These are phyloP conservation scores for Aureobasidium vineae DNA, from an alignment of 2,329 filamentous ascomycete genomes.

Conservation along the genomic window DNA sequence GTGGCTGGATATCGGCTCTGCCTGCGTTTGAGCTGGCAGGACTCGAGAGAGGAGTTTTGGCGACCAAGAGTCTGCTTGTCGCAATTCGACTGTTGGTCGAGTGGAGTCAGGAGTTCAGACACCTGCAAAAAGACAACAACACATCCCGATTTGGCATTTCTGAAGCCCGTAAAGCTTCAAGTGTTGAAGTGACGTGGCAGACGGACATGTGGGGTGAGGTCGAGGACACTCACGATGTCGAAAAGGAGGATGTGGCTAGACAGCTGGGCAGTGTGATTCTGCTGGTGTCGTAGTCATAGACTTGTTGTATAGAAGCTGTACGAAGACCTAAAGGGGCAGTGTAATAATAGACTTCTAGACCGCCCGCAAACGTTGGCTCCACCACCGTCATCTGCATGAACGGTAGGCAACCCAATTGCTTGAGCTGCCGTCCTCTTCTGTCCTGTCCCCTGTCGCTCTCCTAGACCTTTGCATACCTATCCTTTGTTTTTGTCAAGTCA, in stretches of 20 bases:
- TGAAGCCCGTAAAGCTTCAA: slow-evolving; percentile 74
- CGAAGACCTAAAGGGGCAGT: background rate
- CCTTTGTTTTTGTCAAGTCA: background rate
- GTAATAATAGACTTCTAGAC: slow-evolving; percentile 16
- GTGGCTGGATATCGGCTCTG: slow-evolving; percentile 71
- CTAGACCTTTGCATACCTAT: background rate
- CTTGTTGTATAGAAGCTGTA: background rate
- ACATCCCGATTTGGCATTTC: slow-evolving; percentile 68
- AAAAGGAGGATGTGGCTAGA: slow-evolving; percentile 81
- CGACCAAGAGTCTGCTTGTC: slow-evolving; percentile 80
- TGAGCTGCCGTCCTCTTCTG: background rate
- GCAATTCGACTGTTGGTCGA: slow-evolving; percentile 75
- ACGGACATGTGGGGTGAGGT: slow-evolving; percentile 92
- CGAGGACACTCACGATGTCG: slow-evolving; percentile 96
- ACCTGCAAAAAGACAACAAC: slow-evolving; percentile 46
- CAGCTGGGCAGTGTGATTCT: slow-evolving; percentile 86
- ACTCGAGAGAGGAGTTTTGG: slow-evolving; percentile 77
- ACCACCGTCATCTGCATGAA: background rate
- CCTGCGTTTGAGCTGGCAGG: slow-evolving; percentile 80
- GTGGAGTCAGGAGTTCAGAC: slow-evolving; percentile 74
- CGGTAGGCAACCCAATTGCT: background rate
- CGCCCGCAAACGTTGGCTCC: background rate
- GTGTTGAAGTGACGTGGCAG: slow-evolving; percentile 86
- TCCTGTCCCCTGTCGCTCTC: background rate
- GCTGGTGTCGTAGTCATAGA: slow-evolving; percentile 56